These are phyloP conservation scores for Stemphylium beticola DNA, from an alignment of 2,329 filamentous ascomycete species.

Conservation along the genomic window DNA sequence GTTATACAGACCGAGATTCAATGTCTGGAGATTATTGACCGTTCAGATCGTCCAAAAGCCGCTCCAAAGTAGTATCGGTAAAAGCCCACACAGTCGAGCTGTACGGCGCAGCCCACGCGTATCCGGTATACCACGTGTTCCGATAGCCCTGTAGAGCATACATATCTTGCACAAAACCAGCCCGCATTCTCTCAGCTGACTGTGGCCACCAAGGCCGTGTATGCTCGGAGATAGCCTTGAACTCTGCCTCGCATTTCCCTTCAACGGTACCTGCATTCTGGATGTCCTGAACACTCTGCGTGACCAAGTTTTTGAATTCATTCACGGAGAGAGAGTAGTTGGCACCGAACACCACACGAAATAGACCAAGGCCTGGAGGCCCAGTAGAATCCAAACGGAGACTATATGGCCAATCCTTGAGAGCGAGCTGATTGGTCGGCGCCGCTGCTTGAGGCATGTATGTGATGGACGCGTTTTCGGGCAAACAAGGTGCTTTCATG, in stretches of 20 bases:
- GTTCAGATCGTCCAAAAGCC: constrained; percentile 13
- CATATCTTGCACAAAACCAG: constrained; percentile 29
- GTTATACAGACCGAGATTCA: not conserved
- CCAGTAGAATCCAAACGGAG: constrained; percentile 28
- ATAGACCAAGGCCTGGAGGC: constrained; percentile 16
- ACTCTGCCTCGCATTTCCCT: constrained; percentile 15
- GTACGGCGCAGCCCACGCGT: constrained; percentile 25
- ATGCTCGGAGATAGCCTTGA: constrained; percentile 23
- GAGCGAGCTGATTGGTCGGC: constrained; percentile 19
- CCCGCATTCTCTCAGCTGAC: constrained; percentile 10
- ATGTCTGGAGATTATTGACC: not conserved
- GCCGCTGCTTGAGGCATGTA: constrained; percentile 14
- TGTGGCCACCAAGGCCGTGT: constrained; percentile 20
- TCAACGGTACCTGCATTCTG: constrained; percentile 13
- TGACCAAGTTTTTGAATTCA: constrained; percentile 11
- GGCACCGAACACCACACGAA: constrained; percentile 24
- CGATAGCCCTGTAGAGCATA: constrained; percentile 27
- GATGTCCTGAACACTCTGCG: constrained; percentile 7
- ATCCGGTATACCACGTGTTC: constrained; percentile 29
- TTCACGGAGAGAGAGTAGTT: constrained; percentile 16
- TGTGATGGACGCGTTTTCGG: constrained; percentile 22
- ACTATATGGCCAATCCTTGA: constrained; percentile 25
- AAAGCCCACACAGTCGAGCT: constrained; percentile 30
- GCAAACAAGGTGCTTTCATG: constrained; percentile 25
- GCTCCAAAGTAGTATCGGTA: constrained; percentile 25